These are phyloP conservation scores for Cutaneotrichosporon sp. DNA, from an alignment of 1,284 basidiomycete species.

Conservation along the genomic window DNA sequence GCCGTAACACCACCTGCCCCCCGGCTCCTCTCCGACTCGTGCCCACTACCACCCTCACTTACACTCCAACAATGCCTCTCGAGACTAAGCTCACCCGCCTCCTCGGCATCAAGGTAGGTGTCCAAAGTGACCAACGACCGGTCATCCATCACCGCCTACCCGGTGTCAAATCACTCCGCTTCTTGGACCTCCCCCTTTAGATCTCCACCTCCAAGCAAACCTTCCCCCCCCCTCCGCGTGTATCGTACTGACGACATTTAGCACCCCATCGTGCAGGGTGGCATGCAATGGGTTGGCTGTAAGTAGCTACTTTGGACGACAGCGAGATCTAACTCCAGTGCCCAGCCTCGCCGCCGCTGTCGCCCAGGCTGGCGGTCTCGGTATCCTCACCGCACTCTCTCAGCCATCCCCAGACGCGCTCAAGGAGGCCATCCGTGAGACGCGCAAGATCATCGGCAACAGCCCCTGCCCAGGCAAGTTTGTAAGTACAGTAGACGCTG, in stretches of 20 bases:
- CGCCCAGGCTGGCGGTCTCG: constrained; percentile 79
- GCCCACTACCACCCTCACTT: not conserved
- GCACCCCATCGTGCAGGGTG: constrained; percentile 64
- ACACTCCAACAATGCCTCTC: constrained; percentile 41
- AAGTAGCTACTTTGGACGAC: not conserved
- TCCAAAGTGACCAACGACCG: too few relatives aligned
- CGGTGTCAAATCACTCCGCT: too few relatives aligned
- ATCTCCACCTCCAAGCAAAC: not conserved
- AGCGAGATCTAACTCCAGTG: not conserved
- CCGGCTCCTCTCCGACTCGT: not conserved
- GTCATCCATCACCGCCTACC: too few relatives aligned
- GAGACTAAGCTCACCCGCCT: constrained; percentile 50
- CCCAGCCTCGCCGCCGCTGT: constrained; percentile 57
- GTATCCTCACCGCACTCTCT: constrained; percentile 78
- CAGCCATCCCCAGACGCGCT: constrained; percentile 81
- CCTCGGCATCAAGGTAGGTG: constrained; percentile 38
- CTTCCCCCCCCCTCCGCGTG: not conserved
- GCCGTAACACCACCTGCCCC: not conserved
- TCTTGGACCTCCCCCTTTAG: too few relatives aligned
- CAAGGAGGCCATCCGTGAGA: constrained; percentile 77
- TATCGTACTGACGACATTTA: not conserved
- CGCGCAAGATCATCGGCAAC: constrained; percentile 56
- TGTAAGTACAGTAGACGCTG: constrained; percentile 32
- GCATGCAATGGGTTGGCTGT: constrained; percentile 20
- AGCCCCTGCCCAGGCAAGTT: constrained; percentile 65